Conservation (phyloP, 164 flowering plant species). For the Echeveria elegans region DNA sequence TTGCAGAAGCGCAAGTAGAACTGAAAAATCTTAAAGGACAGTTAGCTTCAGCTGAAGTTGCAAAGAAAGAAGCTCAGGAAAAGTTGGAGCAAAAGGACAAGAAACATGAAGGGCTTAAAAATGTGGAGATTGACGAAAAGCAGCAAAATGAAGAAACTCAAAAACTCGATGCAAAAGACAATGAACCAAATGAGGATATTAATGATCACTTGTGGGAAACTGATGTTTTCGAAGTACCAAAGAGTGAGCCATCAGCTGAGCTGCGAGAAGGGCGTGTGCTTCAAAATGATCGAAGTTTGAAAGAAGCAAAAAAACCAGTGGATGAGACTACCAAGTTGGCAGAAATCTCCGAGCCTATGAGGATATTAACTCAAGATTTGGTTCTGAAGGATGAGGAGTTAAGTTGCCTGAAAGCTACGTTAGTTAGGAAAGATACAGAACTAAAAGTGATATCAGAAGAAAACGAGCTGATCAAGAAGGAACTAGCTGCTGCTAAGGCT, state of each 20-base stretch:
- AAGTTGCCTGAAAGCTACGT: conserved; percentile 27
- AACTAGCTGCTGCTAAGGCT: conserved; percentile 27
- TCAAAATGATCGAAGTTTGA: conserved; percentile 13
- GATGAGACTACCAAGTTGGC: conserved; percentile 20
- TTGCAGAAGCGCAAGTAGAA: conserved; percentile 72
- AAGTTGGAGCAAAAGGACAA: conserved; percentile 39
- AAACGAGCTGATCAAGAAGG: conserved; percentile 35
- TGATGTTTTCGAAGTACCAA: conserved; percentile 70
- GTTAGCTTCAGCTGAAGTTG: conserved; percentile 63
- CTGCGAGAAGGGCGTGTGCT: neutral
- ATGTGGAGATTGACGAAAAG: conserved; percentile 15
- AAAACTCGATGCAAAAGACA: conserved; percentile 12
- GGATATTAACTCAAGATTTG: conserved; percentile 20
- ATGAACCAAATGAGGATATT: conserved; percentile 15
- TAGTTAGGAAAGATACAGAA: conserved; percentile 45
- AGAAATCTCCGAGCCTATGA: conserved; percentile 19
- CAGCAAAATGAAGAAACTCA: conserved; percentile 18
- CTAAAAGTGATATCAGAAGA: conserved; percentile 27
- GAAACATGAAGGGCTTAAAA: conserved; percentile 14
- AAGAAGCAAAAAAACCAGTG: conserved; percentile 14
- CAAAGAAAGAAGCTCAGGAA: conserved; percentile 62
- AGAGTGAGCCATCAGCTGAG: too few relatives aligned
- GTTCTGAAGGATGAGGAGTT: conserved; percentile 40
- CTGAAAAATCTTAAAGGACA: conserved; percentile 63
- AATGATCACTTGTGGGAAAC: conserved; percentile 40